These are phyloP conservation scores for Cutaneotrichosporon dermatis DNA, from an alignment of 1,284 basidiomycete species.

Conservation along the genomic window DNA sequence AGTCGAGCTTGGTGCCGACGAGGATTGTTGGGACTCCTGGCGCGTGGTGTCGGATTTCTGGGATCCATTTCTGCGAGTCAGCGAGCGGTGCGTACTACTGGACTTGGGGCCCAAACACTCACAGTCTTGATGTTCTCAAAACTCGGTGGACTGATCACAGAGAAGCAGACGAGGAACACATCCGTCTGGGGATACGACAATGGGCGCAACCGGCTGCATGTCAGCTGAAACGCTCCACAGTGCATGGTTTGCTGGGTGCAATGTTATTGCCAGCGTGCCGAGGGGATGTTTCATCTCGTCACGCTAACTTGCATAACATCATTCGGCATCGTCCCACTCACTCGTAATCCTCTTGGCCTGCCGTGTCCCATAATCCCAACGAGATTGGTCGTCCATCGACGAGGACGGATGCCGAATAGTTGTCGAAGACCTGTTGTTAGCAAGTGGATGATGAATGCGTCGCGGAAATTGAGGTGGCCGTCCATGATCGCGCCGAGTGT, in stretches of 20 bases:
- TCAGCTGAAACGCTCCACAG: not conserved
- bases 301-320: too few relatives aligned
- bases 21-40: slow-evolving; percentile 39
- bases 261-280: too few relatives aligned
- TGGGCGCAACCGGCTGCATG: slow-evolving; percentile 81
- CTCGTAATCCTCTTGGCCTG: slow-evolving; percentile 77
- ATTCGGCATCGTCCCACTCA: slow-evolving; percentile 14
- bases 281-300: too few relatives aligned
- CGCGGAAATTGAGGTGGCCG: too few relatives aligned
- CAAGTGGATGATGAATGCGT: too few relatives aligned
- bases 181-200: slow-evolving; percentile 99
- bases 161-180: slow-evolving; percentile 99
- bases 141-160: slow-evolving; percentile 90
- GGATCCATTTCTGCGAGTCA: slow-evolving; percentile 69
- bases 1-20: slow-evolving; percentile 83
- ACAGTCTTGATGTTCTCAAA: slow-evolving; percentile 66
- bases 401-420: slow-evolving; percentile 67
- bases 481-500: too few relatives aligned
- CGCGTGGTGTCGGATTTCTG: slow-evolving; percentile 86
- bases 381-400: slow-evolving; percentile 94
- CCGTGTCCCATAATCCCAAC: slow-evolving; percentile 55
- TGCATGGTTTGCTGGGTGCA: too few relatives aligned
- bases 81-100: not conserved
- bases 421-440: slow-evolving; percentile 42
- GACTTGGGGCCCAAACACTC: not conserved